Evolutionary conservation across 2,329 filamentous ascomycete genomes (phyloP), one percentile per base, ranked within the genome.

Genomic region (Didymella lethalis): DNA sequence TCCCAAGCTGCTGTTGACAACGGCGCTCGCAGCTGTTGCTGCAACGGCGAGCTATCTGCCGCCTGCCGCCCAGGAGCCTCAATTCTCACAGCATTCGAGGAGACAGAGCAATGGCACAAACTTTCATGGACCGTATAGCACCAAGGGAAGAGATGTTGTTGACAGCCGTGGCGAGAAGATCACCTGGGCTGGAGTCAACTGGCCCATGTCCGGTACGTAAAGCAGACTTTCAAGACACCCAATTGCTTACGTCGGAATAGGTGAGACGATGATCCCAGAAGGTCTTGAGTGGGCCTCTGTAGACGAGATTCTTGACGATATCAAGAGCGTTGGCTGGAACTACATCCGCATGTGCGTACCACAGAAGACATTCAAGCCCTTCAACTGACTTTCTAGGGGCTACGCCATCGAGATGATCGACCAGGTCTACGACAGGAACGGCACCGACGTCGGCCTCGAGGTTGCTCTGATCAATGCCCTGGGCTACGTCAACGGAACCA

Each of bases 181-280:
- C 61, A 87, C 86, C 73, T 78, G 87, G 59, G 83, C 83, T n/a
- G 87, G 85, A 71, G 79, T 85, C 70, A 87, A 87, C 78, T 88
- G 85, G 85, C 83, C 84, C 7, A 70, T 72, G 68, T 70, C 68
- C 29, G 69, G 70, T 71, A 67, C 26, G 64, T 58, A 26, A 3
- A 47, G 11, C 6, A 14, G 12, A 3, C 3, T 20, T 38, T 12
- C 23, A 7, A 34, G 28, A n/a, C 12, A 5, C 3, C 16, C 38
- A 41, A 12, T 8, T 36, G 12, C 51, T 55, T 6, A 59, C 51
- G 10, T 20, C 11, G 8, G 2, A 12, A 46, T 84, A 74, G 80
- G 85, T 68, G 85, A 87, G 70, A 78, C 81, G 54, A 85, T 86
- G 75, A 78, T 87, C 23, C 85, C 85, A 44, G 85, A 88, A 71